Evolutionary conservation across 2,329 filamentous ascomycete species (phyloP), one percentile per base, ranked within the genome.

Genomic region (Bipolaris bicolor): DNA sequence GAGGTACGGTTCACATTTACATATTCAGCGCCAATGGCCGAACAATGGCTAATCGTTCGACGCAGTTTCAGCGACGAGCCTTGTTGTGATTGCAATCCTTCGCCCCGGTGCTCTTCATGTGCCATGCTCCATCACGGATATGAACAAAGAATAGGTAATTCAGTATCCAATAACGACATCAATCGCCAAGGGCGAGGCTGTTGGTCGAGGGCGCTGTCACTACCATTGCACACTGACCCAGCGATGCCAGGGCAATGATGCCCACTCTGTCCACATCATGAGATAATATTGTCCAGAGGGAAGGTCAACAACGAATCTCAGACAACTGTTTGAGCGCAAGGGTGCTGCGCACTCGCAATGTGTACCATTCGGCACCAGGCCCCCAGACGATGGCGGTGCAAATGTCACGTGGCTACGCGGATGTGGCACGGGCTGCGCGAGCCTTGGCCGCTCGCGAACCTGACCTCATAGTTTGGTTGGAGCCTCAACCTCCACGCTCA

Each of bases 401-500:
- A 16, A 20, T 40, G 37, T 62, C 59, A 62, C 56, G 56, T 62
- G 57, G 26, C 20, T 22, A 57, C 57, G 59, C 57, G 59, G 52
- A 36, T 49, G n/a, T 16, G 34, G 58, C 58, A 55, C 55, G 47
- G 55, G 37, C 40, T 18, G 16, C 49, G 34, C 43, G 33, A 47
- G 11, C 40, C 22, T 52, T 57, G 52, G 57, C 49, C 50, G 46
- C 24, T 54, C 57, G 59, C 59, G 57, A 60, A 50, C 48, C 52
- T 57, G 49, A 56, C 56, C 49, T 60, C 50, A 58, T 61, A 15
- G 44, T 41, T 33, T 34, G 54, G 16, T 43, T 36, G 15, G n/a
- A 52, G 41, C 43, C 37, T 40, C 46, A 18, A 33, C 33, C n/a
- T 10, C 22, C n/a, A 29, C 40, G 15, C 20, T 29, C 34, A 15